Base-by-base conservation (phyloP, 1,284 basidiomycete species). In the Golubevia sp. region DNA sequence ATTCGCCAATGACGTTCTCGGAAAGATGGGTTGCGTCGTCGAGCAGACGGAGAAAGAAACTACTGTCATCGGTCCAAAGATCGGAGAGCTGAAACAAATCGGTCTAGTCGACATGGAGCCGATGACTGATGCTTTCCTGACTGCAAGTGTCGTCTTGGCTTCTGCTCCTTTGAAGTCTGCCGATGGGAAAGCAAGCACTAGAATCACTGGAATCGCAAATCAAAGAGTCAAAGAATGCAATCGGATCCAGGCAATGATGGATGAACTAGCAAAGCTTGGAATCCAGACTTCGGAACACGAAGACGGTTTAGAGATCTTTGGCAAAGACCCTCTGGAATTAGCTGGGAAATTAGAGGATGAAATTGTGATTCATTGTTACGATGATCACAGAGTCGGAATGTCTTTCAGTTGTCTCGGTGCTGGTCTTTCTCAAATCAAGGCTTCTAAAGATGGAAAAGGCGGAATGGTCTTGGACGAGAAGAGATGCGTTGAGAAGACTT, bases 91-190 rank as follows among this genome's bases (percentile, higher is more conserved):
- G 54, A 89, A 90, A 66, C 92, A 92, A 5, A 88, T 97, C 57
- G 93, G 93, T 48, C 88, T 90, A 71, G 90, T 98, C 24, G 94
- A 99, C 83, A 99, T 99, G 97, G 94, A 97, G 85, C 90, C 91
- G n/a, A 99, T 99, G 96, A 99, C 97, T 8, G 96, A 99, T 83
- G 96, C 95, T 4, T 99, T 99, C 87, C 88, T 99, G 84, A 98
- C 95, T 0, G 96, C 96, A 0, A 91, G 90, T 6, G 94, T 91
- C 1, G 86, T 99, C 18, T 93, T 94, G 56, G 95, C 96, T 60
- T 92, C 89, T 86, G 55, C 86, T 20, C 57, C 64, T 38, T 66
- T 65, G 59, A 87, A 13, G 70, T 86, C 6, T 59, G 82, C 27
- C 76, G 77, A 23, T 67, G 83, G 56, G 71, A 83, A 69, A 74